Evolutionary conservation across 2,329 filamentous ascomycete genomes (phyloP), one percentile per base, ranked within the genome.

Genomic region (Sporothrix protearum): DNA sequence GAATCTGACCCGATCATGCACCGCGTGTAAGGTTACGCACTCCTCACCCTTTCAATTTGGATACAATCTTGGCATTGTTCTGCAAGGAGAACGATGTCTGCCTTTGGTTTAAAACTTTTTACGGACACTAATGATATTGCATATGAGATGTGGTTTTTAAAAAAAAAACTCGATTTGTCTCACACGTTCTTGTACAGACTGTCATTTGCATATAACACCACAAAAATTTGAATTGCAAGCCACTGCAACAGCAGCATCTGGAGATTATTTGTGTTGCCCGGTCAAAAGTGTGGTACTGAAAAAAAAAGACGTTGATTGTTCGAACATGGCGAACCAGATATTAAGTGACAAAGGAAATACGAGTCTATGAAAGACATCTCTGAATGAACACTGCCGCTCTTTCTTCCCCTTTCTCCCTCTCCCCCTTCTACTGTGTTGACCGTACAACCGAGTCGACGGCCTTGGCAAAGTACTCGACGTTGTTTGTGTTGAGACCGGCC

Each of bases 401-500:
- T 36, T 4, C 8, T 4, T 36, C 33, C 33, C 33, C 33, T 8
- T 36, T 10, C 22, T 28, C 3, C 14, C 12, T 19, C 30, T 25
- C 5, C 25, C n/a, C 19, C 7, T 10, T 57, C 22, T 67, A 70
- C 59, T 71, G 28, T 16, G 76, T 75, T 79, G 86, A 87, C 75
- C 87, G 83, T 33, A 98, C 93, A 42, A 95, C 92, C 81, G 91
- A 91, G 80, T 97, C 91, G 14, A 98, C 88, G 0, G 95, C 93
- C 81, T 92, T 90, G 64, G 94, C 96, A 78, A 98, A 92, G 83
- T 97, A 97, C 71, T 97, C 93, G 72, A 98, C 86, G 80, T 98
- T 99, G 78, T 90, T 84, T 33, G 92, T 92, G 82, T 98, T 98
- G 76, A 98, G 83, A n/a, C 96, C 96, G 5, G 96, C 96, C 95